Conservation (phyloP, 768 basidiomycete genomes). For the Ramaria rubella region DNA sequence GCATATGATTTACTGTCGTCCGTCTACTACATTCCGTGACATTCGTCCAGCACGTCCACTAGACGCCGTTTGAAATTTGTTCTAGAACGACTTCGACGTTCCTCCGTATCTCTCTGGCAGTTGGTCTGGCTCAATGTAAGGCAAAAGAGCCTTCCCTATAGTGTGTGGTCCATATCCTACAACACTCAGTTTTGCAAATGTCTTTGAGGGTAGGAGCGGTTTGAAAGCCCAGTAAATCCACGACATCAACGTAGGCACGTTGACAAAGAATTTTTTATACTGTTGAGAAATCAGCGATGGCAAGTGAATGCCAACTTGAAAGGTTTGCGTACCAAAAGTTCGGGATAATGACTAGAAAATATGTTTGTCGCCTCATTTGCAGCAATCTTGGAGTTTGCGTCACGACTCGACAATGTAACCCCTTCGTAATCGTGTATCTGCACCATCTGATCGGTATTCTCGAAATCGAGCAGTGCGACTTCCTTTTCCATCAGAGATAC, state of each 20-base stretch:
- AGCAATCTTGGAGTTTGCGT: conserved; percentile 70
- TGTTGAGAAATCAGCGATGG: conserved; percentile 19
- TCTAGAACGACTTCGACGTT: conserved; percentile 45
- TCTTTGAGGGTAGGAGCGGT: conserved; percentile 60
- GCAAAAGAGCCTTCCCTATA: conserved; percentile 54
- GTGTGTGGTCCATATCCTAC: conserved; percentile 58
- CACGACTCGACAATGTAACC: conserved; percentile 56
- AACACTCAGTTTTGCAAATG: conserved; percentile 76
- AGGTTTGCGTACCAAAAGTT: conserved; percentile 51
- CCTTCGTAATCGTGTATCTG: conserved; percentile 81
- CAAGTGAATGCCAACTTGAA: background rate
- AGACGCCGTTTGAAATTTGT: too few relatives aligned
- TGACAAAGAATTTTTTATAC: conserved; percentile 76
- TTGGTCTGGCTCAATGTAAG: conserved; percentile 47
- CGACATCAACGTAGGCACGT: conserved; percentile 66
- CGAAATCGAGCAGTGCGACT: conserved; percentile 60
- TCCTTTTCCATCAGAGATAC: conserved; percentile 70
- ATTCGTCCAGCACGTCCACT: too few relatives aligned
- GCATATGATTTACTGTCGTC: too few relatives aligned
- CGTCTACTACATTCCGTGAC: too few relatives aligned
- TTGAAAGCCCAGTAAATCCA: conserved; percentile 88
- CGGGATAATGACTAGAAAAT: conserved; percentile 74
- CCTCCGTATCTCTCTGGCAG: conserved; percentile 73
- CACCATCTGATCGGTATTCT: conserved; percentile 61
- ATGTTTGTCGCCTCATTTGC: conserved; percentile 68